Percentiles rank a stretch among this genome's conserved stretches.
Evolutionary conservation across 2,329 filamentous ascomycete species (phyloP).

Genomic region (Fonsecaea nubica): DNA sequence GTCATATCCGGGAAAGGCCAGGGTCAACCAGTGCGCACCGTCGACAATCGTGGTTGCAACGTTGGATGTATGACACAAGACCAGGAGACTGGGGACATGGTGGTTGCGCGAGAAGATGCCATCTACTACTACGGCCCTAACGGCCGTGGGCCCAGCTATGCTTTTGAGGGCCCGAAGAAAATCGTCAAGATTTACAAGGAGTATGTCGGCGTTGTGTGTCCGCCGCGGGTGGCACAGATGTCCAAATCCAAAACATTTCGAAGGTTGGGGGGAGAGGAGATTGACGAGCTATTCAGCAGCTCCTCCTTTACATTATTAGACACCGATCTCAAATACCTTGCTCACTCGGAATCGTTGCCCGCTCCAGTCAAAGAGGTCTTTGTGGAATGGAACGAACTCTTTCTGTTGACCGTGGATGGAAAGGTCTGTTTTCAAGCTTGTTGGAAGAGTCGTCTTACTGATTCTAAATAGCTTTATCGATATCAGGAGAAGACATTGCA

Average conservation of each 20-base stretch:
- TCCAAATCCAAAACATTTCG: constrained; percentile 68
- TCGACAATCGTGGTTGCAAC: constrained; percentile 88
- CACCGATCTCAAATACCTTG: constrained; percentile 85
- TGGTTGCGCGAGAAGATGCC: constrained; percentile 93
- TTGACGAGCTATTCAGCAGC: constrained; percentile 82
- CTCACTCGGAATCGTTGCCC: constrained; percentile 83
- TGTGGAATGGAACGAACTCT: constrained; percentile 88
- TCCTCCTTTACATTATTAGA: constrained; percentile 92
- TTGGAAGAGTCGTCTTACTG: constrained; percentile 24
- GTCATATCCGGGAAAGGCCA: constrained; percentile 87
- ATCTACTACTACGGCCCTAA: constrained; percentile 91
- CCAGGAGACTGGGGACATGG: constrained; percentile 77
- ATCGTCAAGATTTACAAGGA: constrained; percentile 79
- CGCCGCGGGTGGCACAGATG: constrained; percentile 65
- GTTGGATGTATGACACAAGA: constrained; percentile 96
- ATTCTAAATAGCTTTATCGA: constrained; percentile 68
- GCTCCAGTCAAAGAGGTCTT: constrained; percentile 82
- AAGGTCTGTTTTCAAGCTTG: constrained; percentile 66
- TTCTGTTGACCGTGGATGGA: constrained; percentile 87
- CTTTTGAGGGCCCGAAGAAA: constrained; percentile 90
- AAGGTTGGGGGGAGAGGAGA: constrained; percentile 73
- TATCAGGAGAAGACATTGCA: constrained; percentile 91
- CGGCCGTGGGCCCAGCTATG: constrained; percentile 84
- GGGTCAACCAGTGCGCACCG: constrained; percentile 82
- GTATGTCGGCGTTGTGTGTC: constrained; percentile 86